Evolutionary conservation across 805 yeast species (phyloP), one percentile per base, ranked within the genome.

Genomic region (Saccharomycopsis guyanensis): DNA sequence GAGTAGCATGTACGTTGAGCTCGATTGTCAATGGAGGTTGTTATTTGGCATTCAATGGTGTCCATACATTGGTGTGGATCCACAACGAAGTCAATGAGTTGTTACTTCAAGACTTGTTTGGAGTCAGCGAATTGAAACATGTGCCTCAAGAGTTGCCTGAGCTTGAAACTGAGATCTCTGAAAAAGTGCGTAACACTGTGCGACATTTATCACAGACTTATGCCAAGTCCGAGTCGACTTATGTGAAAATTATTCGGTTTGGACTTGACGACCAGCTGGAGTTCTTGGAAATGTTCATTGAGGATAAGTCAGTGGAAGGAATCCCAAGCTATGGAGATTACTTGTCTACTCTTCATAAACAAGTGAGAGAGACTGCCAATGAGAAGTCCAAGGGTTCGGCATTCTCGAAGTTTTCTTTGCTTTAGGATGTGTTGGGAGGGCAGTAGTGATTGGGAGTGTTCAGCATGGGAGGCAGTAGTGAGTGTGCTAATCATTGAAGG

Each of bases 91-190:
- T 85, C 0, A 79, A 82, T 54, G 77, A 82, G 7, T 62, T 77
- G 48, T 67, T 93, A 20, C 56, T 89, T 31, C 69, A 75, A 52
- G 97, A 89, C 60, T 63, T 93, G 46, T 80, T 91, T 57, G 95
- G 91, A 0, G 70, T 75, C 22, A 70, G 72, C 4, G 55, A 70
- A 1, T 50, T 61, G 3, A 37, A 50, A 50, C 36, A 56, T 54
- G 12, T 47, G 50, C 37, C 42, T 45, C 63, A 78, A 53, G 77
- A 76, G 50, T 64, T 93, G 34, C 97, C 97, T 0, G 74, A 65
- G 15, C 61, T 85, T 13, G 81, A 78, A 3, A 82, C 93, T 0
- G 78, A 70, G 25, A 75, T 89, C 38, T 84, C 87, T 8, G 56
- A 56, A 32, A 87, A 86, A 59, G 81, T 85, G 1, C 68, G 84